phyloP scores from a whole-genome alignment of 2,329 filamentous ascomycete genomes.

The Diaporthe ampelina region DNA sequence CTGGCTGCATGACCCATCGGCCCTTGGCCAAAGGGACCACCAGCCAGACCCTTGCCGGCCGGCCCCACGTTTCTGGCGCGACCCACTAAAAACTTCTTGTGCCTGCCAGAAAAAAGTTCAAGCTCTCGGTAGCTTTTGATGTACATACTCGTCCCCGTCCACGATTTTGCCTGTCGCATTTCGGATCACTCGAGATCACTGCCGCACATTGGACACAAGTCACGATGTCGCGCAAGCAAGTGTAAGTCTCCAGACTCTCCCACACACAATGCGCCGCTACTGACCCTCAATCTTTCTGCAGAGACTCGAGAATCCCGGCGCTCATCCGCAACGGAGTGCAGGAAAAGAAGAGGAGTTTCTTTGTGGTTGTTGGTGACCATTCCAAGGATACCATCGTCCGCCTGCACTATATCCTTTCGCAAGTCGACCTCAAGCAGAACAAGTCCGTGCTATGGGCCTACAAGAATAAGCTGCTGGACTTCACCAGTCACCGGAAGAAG shows the following conservation, averaged over 20 bases:
- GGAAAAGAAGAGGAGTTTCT: slow-evolving; percentile 98
- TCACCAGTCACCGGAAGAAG: slow-evolving; percentile 97
- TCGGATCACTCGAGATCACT: slow-evolving; percentile 24
- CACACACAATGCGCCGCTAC: slow-evolving; percentile 10
- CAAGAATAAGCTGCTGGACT: slow-evolving; percentile 96
- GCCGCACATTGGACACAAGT: slow-evolving; percentile 41
- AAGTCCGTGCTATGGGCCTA: slow-evolving; percentile 99
- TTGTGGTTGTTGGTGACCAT: slow-evolving; percentile 94
- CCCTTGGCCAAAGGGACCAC: no score
- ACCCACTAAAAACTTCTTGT: slow-evolving; percentile 41
- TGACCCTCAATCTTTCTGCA: slow-evolving; percentile 51
- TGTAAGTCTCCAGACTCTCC: slow-evolving; percentile 55
- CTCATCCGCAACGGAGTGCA: slow-evolving; percentile 92
- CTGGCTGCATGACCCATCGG: no score
- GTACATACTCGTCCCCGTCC: neutral
- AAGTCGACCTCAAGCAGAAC: slow-evolving; percentile 91
- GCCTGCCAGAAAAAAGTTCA: slow-evolving; percentile 40
- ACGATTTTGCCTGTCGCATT: slow-evolving; percentile 25
- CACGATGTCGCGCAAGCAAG: slow-evolving; percentile 72
- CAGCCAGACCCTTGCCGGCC: neutral
- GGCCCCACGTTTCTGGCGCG: slow-evolving; percentile 3
- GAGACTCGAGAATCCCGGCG: slow-evolving; percentile 90
- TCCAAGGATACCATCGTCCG: slow-evolving; percentile 98
- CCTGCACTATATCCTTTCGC: slow-evolving; percentile 91
- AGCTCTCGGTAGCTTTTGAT: slow-evolving; percentile 28